Evolutionary conservation across 2,329 filamentous ascomycete species (phyloP), one percentile per base, ranked within the genome.

Genomic region (Ophiosphaerella korrae): DNA sequence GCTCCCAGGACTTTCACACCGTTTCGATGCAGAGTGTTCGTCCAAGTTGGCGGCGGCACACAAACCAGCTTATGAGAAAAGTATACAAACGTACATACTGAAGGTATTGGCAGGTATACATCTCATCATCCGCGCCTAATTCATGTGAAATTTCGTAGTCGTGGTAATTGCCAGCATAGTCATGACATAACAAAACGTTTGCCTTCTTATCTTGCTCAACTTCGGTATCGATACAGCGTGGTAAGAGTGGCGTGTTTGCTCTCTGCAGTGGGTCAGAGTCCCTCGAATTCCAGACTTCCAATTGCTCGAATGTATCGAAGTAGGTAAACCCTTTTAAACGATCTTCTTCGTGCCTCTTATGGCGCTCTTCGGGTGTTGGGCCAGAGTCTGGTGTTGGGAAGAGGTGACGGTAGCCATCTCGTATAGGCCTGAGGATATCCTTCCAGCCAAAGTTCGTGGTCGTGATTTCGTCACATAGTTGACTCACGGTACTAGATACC

Each of bases 41-140:
- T 77, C 77, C 77, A 80, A 11, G 74, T 65, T 5, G 76, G 73
- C 7, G 78, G 77, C 2, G 77, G 77, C 12, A 77, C 62, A 31
- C 75, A 75, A 8, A 76, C 74, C 3, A 78, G 67, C 50, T 78
- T 77, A 55, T 80, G 77, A 1, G 77, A 78, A 50, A 80, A 79
- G 57, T 80, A 80, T n/a, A 78, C 63, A 53, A 80, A 79, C 1
- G 64, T 67, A 35, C 67, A 48, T 68, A 73, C 55, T 78, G 75
- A 33, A 79, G 68, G 48, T 78, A 75, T 53, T 78, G 70, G 62
- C 75, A 76, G 2, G 68, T 65, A 54, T 80, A 79, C 13, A 54
- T 59, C 32, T 73, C 66, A 5, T 64, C 50, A 2, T 64, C 53
- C 1, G 74, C 51, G 5, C 63, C 63, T 35, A 52, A 42, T 11